A percentile compares a stretch with the other conserved stretches of the same genome.
phyloP scores from a whole-genome alignment of 164 flowering plant genomes.

The Cinnamomum chago region DNA sequence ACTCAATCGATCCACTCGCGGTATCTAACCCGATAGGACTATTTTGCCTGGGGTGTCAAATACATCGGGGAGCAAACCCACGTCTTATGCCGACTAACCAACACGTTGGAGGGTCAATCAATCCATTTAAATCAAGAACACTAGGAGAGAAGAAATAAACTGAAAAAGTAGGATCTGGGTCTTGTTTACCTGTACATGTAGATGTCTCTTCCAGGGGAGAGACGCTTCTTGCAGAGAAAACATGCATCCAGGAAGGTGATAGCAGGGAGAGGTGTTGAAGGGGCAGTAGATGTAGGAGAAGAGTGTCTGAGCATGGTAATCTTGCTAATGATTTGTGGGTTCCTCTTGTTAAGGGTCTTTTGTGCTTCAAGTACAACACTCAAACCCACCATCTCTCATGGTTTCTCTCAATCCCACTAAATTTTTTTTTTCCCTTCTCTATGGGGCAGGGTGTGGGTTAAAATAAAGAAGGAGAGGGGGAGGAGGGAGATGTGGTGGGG shows the following conservation, averaged over 20 bases:
- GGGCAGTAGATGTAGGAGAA: conserved; percentile 10
- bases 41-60: too few species aligned
- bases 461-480: neutral
- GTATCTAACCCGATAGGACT: too few species aligned
- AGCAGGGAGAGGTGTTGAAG: conserved; percentile 14
- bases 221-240: conserved; percentile 54
- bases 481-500: neutral
- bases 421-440: conserved; percentile 9
- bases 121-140: neutral
- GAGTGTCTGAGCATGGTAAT: conserved; percentile 22
- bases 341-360: conserved; percentile 17
- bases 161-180: neutral
- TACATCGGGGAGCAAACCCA: too few species aligned
- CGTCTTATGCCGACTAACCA: neutral
- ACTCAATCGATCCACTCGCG: neutral
- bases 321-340: conserved; percentile 49
- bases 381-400: conserved; percentile 59
- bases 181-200: conserved; percentile 72
- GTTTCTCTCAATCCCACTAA: conserved; percentile 47
- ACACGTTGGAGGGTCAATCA: neutral
- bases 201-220: conserved; percentile 62
- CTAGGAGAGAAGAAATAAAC: too few species aligned
- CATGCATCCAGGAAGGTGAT: conserved; percentile 47
- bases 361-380: conserved; percentile 54
- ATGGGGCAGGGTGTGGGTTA: neutral